These are phyloP conservation scores for Xylariaceae sp. DNA, from an alignment of 2,329 filamentous ascomycete genomes.

Conservation along the genomic window DNA sequence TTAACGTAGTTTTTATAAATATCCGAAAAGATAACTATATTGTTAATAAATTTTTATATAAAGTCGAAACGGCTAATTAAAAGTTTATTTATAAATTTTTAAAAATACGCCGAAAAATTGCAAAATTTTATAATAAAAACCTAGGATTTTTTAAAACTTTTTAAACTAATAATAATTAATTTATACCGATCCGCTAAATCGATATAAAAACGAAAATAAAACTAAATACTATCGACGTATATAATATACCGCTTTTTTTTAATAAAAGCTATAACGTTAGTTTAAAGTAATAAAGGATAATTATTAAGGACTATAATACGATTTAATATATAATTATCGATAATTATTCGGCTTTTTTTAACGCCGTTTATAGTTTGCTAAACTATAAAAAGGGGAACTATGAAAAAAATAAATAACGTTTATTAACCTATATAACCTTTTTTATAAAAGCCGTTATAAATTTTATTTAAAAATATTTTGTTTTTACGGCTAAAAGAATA, in stretches of 20 bases:
- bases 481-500: neutral
- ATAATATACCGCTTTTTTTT: neutral
- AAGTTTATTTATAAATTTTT: constrained; percentile 1
- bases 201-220: constrained; percentile 1
- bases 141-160: neutral
- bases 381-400: neutral
- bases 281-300: neutral
- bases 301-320: neutral
- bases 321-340: neutral
- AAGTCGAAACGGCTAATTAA: neutral
- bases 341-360: neutral
- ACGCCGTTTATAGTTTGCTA: neutral
- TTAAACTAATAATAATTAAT: neutral
- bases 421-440: neutral
- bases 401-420: neutral
- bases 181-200: neutral
- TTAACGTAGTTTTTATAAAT: neutral
- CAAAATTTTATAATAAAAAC: neutral
- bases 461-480: neutral
- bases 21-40: constrained; percentile 1
- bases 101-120: neutral
- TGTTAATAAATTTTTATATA: constrained; percentile 1
- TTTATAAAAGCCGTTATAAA: neutral
- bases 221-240: neutral
- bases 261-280: neutral